Base-by-base conservation (phyloP, 768 basidiomycete genomes). In the Suillus alpinus region DNA sequence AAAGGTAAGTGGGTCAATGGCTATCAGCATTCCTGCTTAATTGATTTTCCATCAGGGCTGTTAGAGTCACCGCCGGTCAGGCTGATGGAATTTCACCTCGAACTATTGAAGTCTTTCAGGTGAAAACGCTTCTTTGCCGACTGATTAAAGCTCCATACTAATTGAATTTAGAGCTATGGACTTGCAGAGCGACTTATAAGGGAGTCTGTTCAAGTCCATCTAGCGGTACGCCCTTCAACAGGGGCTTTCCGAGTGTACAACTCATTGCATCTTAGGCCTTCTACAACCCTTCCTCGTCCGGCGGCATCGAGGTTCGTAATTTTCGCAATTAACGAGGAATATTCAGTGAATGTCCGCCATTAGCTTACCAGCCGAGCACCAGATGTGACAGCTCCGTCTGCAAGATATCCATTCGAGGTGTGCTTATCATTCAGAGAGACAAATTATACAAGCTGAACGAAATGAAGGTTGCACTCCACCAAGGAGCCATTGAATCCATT, bases 371-470 rank as follows among this genome's bases (percentile, higher is more conserved):
- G 86, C 56, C 81, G 87, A 10, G 79, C 81, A 0, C 76, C 84
- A 3, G 87, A 89, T 68, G 77, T 90, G 14, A 82, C 78, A 3
- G 83, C 85, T 4, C 76, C 83, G 0, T 80, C 80, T 14, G 87
- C 88, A 14, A 80, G 88, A 39, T 91, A 84, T 70, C 88, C 86
- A 4, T 91, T 87, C 62, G 88, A 89, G 74, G 89, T 86, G 65
- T 58, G 70, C 60, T 23, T 32, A 40, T 16, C 29, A 9, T 7
- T 36, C 61, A 20, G 13, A 23, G 12, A 14, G 18, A 43, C 14
- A 31, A 20, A 49, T 3, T n/a, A 14, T 9, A 3, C 40, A 13
- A 14, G 2, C 3, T 29, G 14, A 58, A 50, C 49, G 58, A 44
- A 64, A 63, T 26, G 36, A 43, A 77, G 76, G n/a, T 69, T 29